These are phyloP conservation scores for Trichoderma simmonsii DNA, from an alignment of 2,329 filamentous ascomycete genomes.

Conservation along the genomic window DNA sequence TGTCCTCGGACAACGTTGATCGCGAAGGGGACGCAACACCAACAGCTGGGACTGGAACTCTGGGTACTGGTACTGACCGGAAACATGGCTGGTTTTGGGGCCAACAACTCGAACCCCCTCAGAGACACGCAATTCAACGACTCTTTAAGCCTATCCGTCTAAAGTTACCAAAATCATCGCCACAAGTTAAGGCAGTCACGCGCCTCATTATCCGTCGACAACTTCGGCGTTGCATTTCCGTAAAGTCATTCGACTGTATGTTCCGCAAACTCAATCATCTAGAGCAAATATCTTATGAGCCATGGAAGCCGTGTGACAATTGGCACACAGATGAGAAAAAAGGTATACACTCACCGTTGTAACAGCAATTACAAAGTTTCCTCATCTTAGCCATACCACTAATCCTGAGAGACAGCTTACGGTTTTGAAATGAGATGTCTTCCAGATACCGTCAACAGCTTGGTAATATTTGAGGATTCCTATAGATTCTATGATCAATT, in stretches of 20 bases:
- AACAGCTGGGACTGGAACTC: not conserved
- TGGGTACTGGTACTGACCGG: conserved; percentile 25
- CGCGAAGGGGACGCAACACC: not conserved
- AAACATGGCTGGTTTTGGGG: conserved; percentile 33
- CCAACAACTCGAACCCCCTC: conserved; percentile 26
- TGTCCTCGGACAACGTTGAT: conserved; percentile 26
- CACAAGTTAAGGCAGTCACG: conserved; percentile 30
- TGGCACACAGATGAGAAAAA: not conserved
- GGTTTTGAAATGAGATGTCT: conserved; percentile 18
- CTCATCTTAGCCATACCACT: conserved; percentile 1
- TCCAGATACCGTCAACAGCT: conserved; percentile 26
- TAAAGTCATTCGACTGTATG: conserved; percentile 20
- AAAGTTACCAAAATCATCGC: conserved; percentile 12
- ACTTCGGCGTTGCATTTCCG: conserved; percentile 29
- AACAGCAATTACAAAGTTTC: conserved; percentile 17
- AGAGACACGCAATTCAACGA: conserved; percentile 23
- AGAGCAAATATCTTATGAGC: conserved; percentile 32
- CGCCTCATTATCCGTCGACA: conserved; percentile 34
- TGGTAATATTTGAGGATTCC: conserved; percentile 31
- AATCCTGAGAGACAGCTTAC: conserved; percentile 17
- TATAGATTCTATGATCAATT: conserved; percentile 22
- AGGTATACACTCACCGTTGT: conserved; percentile 26
- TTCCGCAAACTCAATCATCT: conserved; percentile 27
- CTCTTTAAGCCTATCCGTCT: conserved; percentile 26
- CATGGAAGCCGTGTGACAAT: conserved; percentile 31